Base-by-base conservation (phyloP, 768 basidiomycete genomes). In the Termitomyces sp. region DNA sequence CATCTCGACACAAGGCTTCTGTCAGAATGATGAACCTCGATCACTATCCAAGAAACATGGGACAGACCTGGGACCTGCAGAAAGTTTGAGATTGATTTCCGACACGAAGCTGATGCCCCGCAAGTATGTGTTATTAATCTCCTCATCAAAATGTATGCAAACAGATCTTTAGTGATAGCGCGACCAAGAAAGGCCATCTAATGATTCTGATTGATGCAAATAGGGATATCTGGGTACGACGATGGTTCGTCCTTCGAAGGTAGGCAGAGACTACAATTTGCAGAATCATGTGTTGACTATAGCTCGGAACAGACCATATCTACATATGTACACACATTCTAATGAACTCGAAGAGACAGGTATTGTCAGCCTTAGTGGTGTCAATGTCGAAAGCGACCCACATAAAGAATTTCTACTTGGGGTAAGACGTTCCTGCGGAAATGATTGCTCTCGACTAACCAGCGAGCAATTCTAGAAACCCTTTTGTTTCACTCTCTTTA, bases 171-270 rank as follows among this genome's bases (percentile, higher is more conserved):
- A 96, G 94, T 62, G 89, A 94, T 67, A 82, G 80, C 16, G 81
- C 86, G 3, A 90, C 91, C 8, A 95, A 94, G 79, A 88, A 86
- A 68, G 96, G 96, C 10, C 75, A 88, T 66, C 74, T 98, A 51
- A 73, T 87, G 74, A 80, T 95, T 60, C 79, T 98, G 63, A 82
- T 79, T 27, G 87, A 98, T 68, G 91, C 94, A 12, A 83, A 81
- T 43, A 84, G 83, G 65, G 84, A 93, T 65, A 69, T 75, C 31
- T 99, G 97, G 97, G 83, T 84, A 64, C 84, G 80, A 67, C 77
- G 86, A 55, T 94, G 90, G 86, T 94, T 94, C 68, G 90, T 94
- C 16, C 77, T 98, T 10, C 83, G 86, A 68, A 83, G 94, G 94
- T 94, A 64, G 60, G 65, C 41, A 46, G 24, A 14, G n/a, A 18